These are phyloP conservation scores for Seiridium unicorne DNA, from an alignment of 2,329 filamentous ascomycete species.

Conservation along the genomic window DNA sequence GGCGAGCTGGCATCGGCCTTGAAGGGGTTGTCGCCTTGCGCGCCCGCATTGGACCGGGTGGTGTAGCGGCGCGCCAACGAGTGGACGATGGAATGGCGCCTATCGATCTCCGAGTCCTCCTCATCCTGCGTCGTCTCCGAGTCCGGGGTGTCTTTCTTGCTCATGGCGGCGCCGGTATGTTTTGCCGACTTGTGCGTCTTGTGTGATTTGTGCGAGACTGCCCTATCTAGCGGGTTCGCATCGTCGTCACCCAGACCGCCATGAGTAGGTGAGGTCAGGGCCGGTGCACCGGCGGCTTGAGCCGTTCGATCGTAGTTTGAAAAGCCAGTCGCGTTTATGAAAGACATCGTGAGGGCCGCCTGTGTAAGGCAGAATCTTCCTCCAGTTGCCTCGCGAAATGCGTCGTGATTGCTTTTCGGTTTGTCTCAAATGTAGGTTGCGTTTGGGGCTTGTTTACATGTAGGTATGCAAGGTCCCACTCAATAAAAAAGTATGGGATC, in stretches of 20 bases:
- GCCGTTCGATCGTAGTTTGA: constrained; percentile 49
- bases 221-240: constrained; percentile 13
- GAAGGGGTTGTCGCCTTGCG: constrained; percentile 48
- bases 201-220: not conserved
- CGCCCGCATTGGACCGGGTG: constrained; percentile 37
- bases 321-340: constrained; percentile 37
- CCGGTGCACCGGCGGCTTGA: constrained; percentile 26
- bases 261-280: too few species aligned
- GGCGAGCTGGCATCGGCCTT: constrained; percentile 45
- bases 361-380: not conserved
- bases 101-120: constrained; percentile 44
- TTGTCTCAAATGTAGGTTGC: too few species aligned
- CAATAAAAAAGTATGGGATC: not conserved
- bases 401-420: too few species aligned
- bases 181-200: constrained; percentile 24
- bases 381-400: too few species aligned
- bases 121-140: constrained; percentile 32
- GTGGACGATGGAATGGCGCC: constrained; percentile 52
- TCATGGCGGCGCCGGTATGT: constrained; percentile 35
- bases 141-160: constrained; percentile 24
- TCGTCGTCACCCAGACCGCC: constrained; percentile 18
- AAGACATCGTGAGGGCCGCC: constrained; percentile 33
- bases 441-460: too few species aligned
- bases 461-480: not conserved
- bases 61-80: constrained; percentile 57